phyloP scores from a whole-genome alignment of 2,329 filamentous ascomycete species.

The Aspergillus novoparasiticus region DNA sequence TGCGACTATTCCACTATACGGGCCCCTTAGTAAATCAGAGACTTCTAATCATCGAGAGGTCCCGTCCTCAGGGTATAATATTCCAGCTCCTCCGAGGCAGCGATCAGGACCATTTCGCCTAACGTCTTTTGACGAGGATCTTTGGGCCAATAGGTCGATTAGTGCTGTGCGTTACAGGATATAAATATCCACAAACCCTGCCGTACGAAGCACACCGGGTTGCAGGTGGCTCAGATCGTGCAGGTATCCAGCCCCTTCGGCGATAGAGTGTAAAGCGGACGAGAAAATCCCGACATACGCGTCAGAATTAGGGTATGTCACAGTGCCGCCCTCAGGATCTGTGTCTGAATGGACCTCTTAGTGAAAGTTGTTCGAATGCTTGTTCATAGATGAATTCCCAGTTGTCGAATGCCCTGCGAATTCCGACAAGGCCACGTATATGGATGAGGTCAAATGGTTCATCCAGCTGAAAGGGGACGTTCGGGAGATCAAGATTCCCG shows the following conservation, averaged over 20 bases:
- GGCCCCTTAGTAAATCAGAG: too few relatives aligned
- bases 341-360: too few relatives aligned
- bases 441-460: slow-evolving; percentile 54
- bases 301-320: too few relatives aligned
- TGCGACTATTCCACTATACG: not conserved
- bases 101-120: slow-evolving; percentile 47
- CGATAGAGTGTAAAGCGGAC: too few relatives aligned
- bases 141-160: slow-evolving; percentile 39
- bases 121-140: slow-evolving; percentile 37
- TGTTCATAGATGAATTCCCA: too few relatives aligned
- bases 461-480: slow-evolving; percentile 11
- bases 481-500: too few relatives aligned
- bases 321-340: too few relatives aligned
- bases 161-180: slow-evolving; percentile 42
- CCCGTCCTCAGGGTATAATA: slow-evolving; percentile 38
- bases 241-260: slow-evolving; percentile 38
- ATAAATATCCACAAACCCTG: slow-evolving; percentile 43
- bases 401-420: too few relatives aligned
- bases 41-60: not conserved
- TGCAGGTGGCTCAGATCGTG: slow-evolving; percentile 36
- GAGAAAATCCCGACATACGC: too few relatives aligned
- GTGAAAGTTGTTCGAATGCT: too few relatives aligned
- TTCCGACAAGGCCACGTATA: slow-evolving; percentile 36
- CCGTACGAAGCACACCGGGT: slow-evolving; percentile 37
- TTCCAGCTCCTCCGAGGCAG: slow-evolving; percentile 44